These are phyloP conservation scores for Eleusine indica DNA, from an alignment of 176 grass and related monocot species.

Conservation along the genomic window DNA sequence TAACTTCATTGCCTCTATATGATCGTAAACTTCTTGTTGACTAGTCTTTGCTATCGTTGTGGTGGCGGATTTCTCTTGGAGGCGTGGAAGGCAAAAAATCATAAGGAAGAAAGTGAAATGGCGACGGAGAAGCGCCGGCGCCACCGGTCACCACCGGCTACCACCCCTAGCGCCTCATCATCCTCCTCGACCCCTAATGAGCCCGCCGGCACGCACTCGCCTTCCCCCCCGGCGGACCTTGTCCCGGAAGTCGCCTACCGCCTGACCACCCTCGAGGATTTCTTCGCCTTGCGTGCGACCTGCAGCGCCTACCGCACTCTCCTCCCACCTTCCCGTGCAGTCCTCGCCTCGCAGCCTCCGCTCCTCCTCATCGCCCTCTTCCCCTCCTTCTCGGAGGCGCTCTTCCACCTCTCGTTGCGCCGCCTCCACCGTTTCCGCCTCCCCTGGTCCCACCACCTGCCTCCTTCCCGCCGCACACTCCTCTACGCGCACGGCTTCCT, in stretches of 20 bases:
- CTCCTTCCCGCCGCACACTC: constrained; percentile 47
- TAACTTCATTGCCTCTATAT: too few relatives aligned
- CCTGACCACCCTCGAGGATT: constrained; percentile 65
- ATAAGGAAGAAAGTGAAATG: constrained; percentile 29
- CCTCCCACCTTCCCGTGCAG: constrained; percentile 29
- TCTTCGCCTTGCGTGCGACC: constrained; percentile 58
- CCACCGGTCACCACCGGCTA: constrained; percentile 5
- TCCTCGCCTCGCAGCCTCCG: constrained; percentile 56
- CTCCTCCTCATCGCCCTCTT: constrained; percentile 59
- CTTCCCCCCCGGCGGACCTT: constrained; percentile 52
- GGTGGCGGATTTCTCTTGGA: neutral
- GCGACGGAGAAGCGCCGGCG: constrained; percentile 49
- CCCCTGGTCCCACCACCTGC: constrained; percentile 50
- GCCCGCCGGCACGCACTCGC: neutral
- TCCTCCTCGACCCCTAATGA: neutral
- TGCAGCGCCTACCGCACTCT: constrained; percentile 55
- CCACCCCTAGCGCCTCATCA: neutral
- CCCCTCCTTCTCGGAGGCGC: constrained; percentile 56
- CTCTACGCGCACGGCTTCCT: constrained; percentile 64
- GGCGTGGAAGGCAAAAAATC: neutral
- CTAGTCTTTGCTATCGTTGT: too few relatives aligned
- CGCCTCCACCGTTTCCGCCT: constrained; percentile 57
- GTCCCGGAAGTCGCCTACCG: constrained; percentile 51
- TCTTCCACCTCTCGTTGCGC: constrained; percentile 58
- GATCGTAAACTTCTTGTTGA: too few relatives aligned